Percentiles rank a stretch among this genome's conserved stretches.
These are phyloP conservation scores for Coprinopsis sp. DNA, from an alignment of 768 basidiomycete species.

Conservation along the genomic window DNA sequence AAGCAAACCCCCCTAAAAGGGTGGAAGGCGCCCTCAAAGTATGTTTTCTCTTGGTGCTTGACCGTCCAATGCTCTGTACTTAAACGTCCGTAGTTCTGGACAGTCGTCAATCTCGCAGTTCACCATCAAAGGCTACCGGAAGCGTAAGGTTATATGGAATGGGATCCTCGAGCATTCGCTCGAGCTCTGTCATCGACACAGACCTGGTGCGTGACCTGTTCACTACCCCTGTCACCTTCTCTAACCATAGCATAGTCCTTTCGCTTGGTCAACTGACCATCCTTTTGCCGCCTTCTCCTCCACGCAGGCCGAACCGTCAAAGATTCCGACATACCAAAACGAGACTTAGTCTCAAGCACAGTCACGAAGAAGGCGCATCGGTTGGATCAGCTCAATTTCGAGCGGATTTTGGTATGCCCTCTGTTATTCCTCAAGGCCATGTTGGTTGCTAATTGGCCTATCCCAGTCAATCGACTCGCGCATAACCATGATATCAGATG, in stretches of 20 bases:
- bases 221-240: not conserved
- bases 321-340: constrained; percentile 10
- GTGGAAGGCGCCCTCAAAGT: too few relatives aligned
- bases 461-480: constrained; percentile 8
- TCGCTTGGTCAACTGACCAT: constrained; percentile 11
- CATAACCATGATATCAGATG: constrained; percentile 11
- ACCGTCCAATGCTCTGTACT: too few relatives aligned
- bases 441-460: too few relatives aligned
- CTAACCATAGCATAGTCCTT: constrained; percentile 7
- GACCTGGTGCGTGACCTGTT: constrained; percentile 7
- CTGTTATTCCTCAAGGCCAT: not conserved
- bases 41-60: too few relatives aligned
- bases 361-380: not conserved
- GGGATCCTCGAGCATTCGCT: constrained; percentile 9
- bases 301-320: constrained; percentile 8
- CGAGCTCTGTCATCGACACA: constrained; percentile 12
- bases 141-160: constrained; percentile 4
- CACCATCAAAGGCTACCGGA: not conserved
- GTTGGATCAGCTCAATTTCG: not conserved
- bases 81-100: too few relatives aligned
- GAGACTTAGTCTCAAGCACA: not conserved
- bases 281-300: constrained; percentile 3
- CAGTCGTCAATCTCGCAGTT: not conserved
- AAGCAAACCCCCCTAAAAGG: too few relatives aligned
- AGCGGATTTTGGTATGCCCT: not conserved